Evolutionary conservation across 768 basidiomycete genomes (phyloP).

Genomic region (Mycena filopes): DNA sequence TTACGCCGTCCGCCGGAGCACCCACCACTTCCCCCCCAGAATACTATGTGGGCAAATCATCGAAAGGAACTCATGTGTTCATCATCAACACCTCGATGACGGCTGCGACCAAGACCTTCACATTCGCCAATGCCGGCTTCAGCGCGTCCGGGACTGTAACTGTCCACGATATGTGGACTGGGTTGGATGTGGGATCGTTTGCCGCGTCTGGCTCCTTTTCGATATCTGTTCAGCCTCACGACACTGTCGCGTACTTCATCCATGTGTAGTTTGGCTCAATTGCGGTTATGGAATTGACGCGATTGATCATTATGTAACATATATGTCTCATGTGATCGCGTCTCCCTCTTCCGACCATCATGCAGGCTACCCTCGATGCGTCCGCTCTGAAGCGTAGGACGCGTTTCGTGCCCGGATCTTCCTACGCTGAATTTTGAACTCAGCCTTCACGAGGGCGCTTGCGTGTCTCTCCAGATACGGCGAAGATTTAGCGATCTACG

Average conservation of each 20-base stretch:
- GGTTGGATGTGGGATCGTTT: conserved; percentile 45
- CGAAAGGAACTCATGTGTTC: conserved; percentile 64
- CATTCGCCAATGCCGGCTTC: conserved; percentile 57
- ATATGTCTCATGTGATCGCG: too few relatives aligned
- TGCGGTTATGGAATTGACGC: too few relatives aligned
- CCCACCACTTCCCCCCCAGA: conserved; percentile 59
- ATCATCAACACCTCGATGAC: conserved; percentile 59
- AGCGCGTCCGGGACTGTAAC: conserved; percentile 47
- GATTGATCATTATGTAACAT: too few relatives aligned
- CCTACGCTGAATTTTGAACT: conserved; percentile 32
- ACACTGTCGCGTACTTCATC: conserved; percentile 63
- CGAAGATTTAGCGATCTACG: conserved; percentile 80
- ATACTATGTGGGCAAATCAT: conserved; percentile 61
- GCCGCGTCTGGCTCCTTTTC: conserved; percentile 48
- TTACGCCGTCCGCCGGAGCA: conserved; percentile 51
- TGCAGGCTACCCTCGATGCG: conserved; percentile 78
- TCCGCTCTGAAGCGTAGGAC: conserved; percentile 61
- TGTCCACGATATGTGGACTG: conserved; percentile 68
- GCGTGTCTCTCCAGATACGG: conserved; percentile 85
- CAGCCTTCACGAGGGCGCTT: conserved; percentile 81
- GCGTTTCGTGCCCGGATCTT: conserved; percentile 22
- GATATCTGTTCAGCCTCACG: conserved; percentile 57
- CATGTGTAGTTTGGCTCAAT: too few relatives aligned
- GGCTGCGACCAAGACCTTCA: conserved; percentile 56
- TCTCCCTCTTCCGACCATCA: conserved; percentile 36